Conservation (phyloP, 768 basidiomycete species). For the Calocybe gangraenosa region DNA sequence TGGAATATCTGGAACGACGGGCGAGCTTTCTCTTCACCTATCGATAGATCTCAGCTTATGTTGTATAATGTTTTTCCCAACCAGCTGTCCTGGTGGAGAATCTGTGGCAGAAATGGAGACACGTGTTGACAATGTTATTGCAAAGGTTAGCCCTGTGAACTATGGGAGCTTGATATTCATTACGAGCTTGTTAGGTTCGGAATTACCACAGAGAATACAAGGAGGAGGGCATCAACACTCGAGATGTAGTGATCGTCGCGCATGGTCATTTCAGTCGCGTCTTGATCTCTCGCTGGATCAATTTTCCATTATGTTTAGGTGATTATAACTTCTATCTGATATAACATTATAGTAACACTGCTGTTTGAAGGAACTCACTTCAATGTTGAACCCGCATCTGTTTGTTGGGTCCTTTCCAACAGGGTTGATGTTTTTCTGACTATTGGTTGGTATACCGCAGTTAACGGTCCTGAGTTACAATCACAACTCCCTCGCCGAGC, state of each 20-base stretch:
- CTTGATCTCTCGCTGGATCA: conserved; percentile 80
- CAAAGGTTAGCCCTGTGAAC: conserved; percentile 41
- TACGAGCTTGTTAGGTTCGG: conserved; percentile 48
- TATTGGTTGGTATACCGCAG: conserved; percentile 41
- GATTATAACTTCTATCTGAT: neutral
- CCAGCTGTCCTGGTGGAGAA: conserved; percentile 86
- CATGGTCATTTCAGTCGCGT: conserved; percentile 83
- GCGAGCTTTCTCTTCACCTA: conserved; percentile 29
- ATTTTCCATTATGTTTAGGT: conserved; percentile 52
- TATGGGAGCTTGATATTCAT: neutral
- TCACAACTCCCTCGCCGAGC: conserved; percentile 74
- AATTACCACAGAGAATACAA: conserved; percentile 68
- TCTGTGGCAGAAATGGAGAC: conserved; percentile 72
- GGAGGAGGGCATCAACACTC: conserved; percentile 59
- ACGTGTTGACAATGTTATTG: conserved; percentile 75
- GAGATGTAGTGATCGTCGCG: conserved; percentile 86
- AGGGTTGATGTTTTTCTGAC: neutral
- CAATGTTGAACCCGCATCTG: conserved; percentile 81
- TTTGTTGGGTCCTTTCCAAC: conserved; percentile 33
- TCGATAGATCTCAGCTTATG: neutral
- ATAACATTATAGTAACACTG: conserved; percentile 10
- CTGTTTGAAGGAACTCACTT: conserved; percentile 59
- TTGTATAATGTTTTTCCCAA: too few relatives aligned
- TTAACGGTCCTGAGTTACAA: conserved; percentile 82
- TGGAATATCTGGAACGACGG: conserved; percentile 91